Conservation (phyloP, 331 rosid genomes). For the Malus hybrid region DNA sequence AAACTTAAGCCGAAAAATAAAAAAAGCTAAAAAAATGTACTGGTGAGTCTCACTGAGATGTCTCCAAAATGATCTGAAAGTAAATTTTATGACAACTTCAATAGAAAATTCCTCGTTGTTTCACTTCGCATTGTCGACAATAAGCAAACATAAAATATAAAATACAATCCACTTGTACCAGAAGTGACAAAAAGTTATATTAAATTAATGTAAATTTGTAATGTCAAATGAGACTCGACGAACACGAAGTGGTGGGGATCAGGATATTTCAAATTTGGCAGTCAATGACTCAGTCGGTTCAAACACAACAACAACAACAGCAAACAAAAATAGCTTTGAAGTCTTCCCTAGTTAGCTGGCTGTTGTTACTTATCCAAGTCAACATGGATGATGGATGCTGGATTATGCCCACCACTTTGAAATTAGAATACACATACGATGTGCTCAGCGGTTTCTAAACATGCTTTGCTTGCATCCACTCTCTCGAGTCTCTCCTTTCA, state of each 20-base stretch:
- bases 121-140: background rate
- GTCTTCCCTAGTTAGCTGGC: background rate
- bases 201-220: background rate
- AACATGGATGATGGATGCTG: background rate
- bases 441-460: conserved; percentile 2
- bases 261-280: background rate
- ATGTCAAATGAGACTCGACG: background rate
- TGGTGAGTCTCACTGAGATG: too few relatives aligned
- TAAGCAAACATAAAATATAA: too few relatives aligned
- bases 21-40: too few relatives aligned
- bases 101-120: background rate
- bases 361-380: background rate
- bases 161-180: background rate
- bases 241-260: background rate
- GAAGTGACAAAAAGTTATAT: background rate
- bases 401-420: background rate
- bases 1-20: too few relatives aligned
- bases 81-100: background rate
- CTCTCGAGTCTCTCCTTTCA: background rate
- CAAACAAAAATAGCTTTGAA: background rate
- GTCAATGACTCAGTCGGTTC: background rate
- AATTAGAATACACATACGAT: background rate
- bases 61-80: too few relatives aligned
- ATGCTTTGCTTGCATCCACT: background rate
- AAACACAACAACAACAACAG: background rate